phyloP scores from a whole-genome alignment of 1,139 yeast genomes.

The Magnusiomyces paraingens region DNA sequence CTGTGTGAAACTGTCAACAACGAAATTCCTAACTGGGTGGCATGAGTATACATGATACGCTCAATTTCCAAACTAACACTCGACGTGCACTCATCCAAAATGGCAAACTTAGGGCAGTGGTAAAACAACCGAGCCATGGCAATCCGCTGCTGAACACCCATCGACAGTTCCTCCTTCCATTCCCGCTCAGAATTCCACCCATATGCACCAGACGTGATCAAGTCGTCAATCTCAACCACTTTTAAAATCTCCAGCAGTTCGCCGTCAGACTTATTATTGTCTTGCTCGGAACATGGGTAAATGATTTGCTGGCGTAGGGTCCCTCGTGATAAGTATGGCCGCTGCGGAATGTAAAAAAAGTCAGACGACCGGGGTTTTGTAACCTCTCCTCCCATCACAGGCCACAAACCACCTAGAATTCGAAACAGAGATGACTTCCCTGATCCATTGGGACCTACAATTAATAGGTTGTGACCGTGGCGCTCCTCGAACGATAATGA shows the following conservation, averaged over 20 bases:
- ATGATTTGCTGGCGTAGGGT: constrained; percentile 81
- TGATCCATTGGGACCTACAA: constrained; percentile 94
- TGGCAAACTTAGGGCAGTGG: constrained; percentile 89
- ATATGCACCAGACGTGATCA: constrained; percentile 22
- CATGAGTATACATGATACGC: constrained; percentile 80
- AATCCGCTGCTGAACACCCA: constrained; percentile 88
- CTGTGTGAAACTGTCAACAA: constrained; percentile 88
- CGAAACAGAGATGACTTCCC: constrained; percentile 91
- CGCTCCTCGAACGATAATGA: constrained; percentile 63
- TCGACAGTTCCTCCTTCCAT: constrained; percentile 85
- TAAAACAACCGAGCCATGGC: constrained; percentile 92
- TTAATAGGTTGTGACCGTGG: constrained; percentile 78
- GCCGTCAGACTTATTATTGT: constrained; percentile 54
- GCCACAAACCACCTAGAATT: constrained; percentile 91
- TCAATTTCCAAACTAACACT: constrained; percentile 91
- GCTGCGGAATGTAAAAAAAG: constrained; percentile 86
- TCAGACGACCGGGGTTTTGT: constrained; percentile 61
- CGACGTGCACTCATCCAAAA: constrained; percentile 91
- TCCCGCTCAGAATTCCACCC: constrained; percentile 59
- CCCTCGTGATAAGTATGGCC: constrained; percentile 76
- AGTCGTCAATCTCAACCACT: constrained; percentile 32
- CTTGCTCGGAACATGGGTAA: constrained; percentile 68
- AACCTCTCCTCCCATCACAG: constrained; percentile 54
- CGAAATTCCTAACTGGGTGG: constrained; percentile 74
- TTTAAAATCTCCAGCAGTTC: constrained; percentile 58